Conservation (phyloP, 805 yeast genomes). For the Pichia deserticola region DNA sequence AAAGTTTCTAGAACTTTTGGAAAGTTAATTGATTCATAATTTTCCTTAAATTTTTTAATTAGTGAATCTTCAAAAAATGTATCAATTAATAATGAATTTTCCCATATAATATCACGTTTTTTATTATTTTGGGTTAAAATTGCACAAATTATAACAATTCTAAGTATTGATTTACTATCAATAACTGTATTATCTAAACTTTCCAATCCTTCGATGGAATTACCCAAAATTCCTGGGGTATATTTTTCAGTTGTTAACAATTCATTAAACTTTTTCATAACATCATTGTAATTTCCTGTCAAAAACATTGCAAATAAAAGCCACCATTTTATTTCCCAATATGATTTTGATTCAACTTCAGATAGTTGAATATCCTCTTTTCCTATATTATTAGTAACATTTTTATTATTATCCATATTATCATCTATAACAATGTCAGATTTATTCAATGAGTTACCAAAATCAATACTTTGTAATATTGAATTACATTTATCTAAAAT, state of each 20-base stretch:
- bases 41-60: constrained; percentile 18
- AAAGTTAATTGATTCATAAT: constrained; percentile 10
- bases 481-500: constrained; percentile 1
- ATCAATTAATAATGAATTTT: constrained; percentile 10
- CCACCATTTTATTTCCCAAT: constrained; percentile 27
- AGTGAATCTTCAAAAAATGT: constrained; percentile 17
- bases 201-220: not conserved
- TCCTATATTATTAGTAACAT: not conserved
- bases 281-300: constrained; percentile 18
- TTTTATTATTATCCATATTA: constrained; percentile 13
- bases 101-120: constrained; percentile 9
- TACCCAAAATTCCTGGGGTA: not conserved
- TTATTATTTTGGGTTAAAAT: constrained; percentile 13
- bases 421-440: constrained; percentile 6
- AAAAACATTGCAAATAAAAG: constrained; percentile 21
- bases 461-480: constrained; percentile 1
- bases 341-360: constrained; percentile 8
- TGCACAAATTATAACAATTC: constrained; percentile 16
- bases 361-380: not conserved
- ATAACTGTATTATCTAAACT: constrained; percentile 15
- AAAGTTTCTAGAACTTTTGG: not conserved
- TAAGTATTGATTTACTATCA: constrained; percentile 13
- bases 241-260: not conserved
- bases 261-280: constrained; percentile 6
- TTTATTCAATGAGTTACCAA: not conserved